Base-by-base conservation (phyloP, 2,329 filamentous ascomycete species). In the Ascochyta koolunga region DNA sequence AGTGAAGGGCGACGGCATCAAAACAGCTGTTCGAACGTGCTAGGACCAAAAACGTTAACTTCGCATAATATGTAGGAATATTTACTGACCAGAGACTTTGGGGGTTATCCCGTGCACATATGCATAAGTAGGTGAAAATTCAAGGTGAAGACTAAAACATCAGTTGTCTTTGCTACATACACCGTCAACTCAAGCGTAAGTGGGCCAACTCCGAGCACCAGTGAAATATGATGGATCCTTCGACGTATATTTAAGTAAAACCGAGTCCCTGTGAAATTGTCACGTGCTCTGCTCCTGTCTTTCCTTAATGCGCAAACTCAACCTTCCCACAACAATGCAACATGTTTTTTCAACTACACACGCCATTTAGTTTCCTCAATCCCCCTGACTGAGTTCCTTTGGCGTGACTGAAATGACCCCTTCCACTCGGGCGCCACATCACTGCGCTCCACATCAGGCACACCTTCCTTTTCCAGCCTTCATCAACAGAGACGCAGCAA, bases 1-100 rank as follows among this genome's bases (percentile, higher is more conserved):
- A 70, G 70, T 68, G 24, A 66, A 56, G 49, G 80, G 72, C 47
- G 76, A 68, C 22, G 68, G 70, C 16, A 68, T 73, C 29, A 78
- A 78, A 53, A 62, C 78, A 3, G 67, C 78, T 32, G 64, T 69
- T 72, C 67, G 38, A 61, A 18, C 9, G 13, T 13, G 8, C 11
- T 39, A 22, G 13, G n/a, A 0, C 9, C 7, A 25, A 18, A 3
- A 2, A 16, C 5, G 18, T 22, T 16, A 9, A 29, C 6, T 0
- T 24, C 8, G 13, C 21, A 19, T 3, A 1, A 13, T 11, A 10
- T 24, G 16, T 35, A 24, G 22, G n/a, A n/a, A n/a, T n/a, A n/a
- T n/a, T 16, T 22, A 11, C 6, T 15, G 1, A 27, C 22, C 22
- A 39, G 22, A 16, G 37, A 9, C n/a, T 18, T 2, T 18, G 22